A percentile compares a stretch with the other conserved stretches of the same genome.
Conservation (phyloP, 225 moss, liverwort and hornwort species). For the Polytrichum formosum region DNA sequence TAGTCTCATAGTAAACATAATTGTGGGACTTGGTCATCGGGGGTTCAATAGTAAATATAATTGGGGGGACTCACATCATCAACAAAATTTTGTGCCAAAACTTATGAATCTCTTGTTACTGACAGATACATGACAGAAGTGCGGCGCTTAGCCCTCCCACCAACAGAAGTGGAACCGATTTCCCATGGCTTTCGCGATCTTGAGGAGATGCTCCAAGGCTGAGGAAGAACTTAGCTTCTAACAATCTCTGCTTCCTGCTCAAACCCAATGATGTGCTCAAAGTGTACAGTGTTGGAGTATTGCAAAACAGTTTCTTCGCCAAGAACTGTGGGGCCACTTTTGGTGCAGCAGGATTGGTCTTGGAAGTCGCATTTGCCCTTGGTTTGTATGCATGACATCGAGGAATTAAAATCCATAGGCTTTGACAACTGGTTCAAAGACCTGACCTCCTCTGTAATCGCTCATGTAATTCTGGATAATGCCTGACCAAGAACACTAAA, state of each 20-base stretch:
- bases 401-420: background rate
- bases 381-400: background rate
- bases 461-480: background rate
- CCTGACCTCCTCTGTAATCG: background rate
- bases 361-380: background rate
- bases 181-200: constrained; percentile 82
- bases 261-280: no score
- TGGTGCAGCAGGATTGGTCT: background rate
- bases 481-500: background rate
- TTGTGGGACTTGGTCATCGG: no score
- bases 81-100: background rate
- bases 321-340: no score
- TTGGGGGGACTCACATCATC: no score
- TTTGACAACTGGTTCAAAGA: background rate
- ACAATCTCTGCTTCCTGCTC: no score
- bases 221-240: no score
- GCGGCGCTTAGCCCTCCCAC: constrained; percentile 67
- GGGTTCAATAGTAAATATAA: no score
- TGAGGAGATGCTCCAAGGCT: constrained; percentile 77
- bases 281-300: no score
- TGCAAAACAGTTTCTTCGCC: no score
- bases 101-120: background rate
- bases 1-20: no score
- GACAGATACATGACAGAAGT: constrained; percentile 96
- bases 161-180: constrained; percentile 69